Evolutionary conservation across 352 stramenopile species (phyloP).

Genomic region (Phytophthora pinifolia): DNA sequence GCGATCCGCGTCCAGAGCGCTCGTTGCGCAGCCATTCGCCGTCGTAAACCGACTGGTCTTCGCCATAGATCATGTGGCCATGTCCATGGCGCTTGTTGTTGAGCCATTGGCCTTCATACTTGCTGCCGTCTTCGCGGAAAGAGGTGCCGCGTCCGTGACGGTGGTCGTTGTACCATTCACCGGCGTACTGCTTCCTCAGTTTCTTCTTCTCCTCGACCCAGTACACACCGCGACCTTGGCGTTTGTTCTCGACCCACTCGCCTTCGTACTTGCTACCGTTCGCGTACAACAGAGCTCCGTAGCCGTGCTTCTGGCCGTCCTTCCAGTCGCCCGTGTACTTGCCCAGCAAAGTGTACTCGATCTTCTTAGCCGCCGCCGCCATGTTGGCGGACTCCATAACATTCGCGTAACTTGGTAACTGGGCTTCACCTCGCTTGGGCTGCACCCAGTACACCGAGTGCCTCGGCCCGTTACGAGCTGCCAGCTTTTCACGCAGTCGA

Average conservation of each 20-base stretch:
- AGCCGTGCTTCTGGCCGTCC: conserved; percentile 92
- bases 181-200: conserved; percentile 82
- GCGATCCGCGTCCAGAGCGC: conserved; percentile 68
- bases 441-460: conserved; percentile 87
- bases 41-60: conserved; percentile 88
- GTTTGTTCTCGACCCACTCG: conserved; percentile 79
- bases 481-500: conserved; percentile 50
- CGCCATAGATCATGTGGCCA: conserved; percentile 58
- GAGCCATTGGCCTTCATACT: conserved; percentile 83
- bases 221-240: conserved; percentile 78
- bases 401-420: conserved; percentile 34
- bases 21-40: conserved; percentile 78
- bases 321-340: conserved; percentile 95
- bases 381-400: conserved; percentile 46
- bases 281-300: conserved; percentile 86
- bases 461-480: conserved; percentile 58
- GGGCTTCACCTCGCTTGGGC: conserved; percentile 31
- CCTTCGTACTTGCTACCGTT: conserved; percentile 93
- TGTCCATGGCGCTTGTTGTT: conserved; percentile 75
- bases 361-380: conserved; percentile 32
- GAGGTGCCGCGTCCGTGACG: conserved; percentile 80
- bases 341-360: conserved; percentile 64
- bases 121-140: conserved; percentile 79
- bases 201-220: conserved; percentile 77
- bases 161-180: conserved; percentile 75